phyloP scores from a whole-genome alignment of 805 yeast species.

The Wickerhamiella domercqiae region DNA sequence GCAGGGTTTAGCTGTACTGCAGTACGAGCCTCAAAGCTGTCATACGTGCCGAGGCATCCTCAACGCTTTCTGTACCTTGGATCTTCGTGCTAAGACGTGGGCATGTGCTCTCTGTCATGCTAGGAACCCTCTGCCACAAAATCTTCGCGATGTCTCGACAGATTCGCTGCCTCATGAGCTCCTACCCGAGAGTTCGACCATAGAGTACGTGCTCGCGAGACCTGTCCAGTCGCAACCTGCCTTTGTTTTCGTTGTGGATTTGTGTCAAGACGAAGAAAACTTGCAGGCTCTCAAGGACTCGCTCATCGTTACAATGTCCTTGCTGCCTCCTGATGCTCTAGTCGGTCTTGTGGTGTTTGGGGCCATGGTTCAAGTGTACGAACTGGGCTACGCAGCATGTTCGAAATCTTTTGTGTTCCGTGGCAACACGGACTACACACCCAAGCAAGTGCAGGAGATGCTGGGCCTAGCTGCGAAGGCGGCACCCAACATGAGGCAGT shows the following conservation, averaged over 20 bases:
- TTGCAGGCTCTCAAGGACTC: constrained; percentile 71
- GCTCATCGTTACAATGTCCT: constrained; percentile 53
- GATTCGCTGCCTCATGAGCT: constrained; percentile 74
- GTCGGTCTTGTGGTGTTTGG: constrained; percentile 82
- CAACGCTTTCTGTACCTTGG: constrained; percentile 77
- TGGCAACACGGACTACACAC: constrained; percentile 69
- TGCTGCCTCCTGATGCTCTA: constrained; percentile 79
- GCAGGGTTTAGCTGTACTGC: constrained; percentile 60
- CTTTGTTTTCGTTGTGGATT: constrained; percentile 70
- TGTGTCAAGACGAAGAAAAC: constrained; percentile 82
- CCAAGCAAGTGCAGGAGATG: constrained; percentile 42
- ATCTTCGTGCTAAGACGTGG: constrained; percentile 64
- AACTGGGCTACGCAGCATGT: constrained; percentile 51
- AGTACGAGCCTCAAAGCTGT: constrained; percentile 76
- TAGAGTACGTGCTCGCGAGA: constrained; percentile 70
- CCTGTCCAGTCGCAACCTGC: constrained; percentile 77
- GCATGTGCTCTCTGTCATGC: constrained; percentile 67
- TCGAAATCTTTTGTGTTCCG: constrained; percentile 70
- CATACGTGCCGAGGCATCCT: constrained; percentile 71
- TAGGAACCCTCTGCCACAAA: constrained; percentile 69
- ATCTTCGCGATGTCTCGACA: constrained; percentile 59
- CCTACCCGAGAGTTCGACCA: constrained; percentile 50
- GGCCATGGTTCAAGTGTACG: constrained; percentile 82
- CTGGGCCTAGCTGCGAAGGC: constrained; percentile 30
- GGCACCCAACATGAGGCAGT: constrained; percentile 18